A percentile compares a stretch with the other conserved stretches of the same genome.
Conservation (phyloP, 2,329 filamentous ascomycete species). For the Fusarium austroafricanum region DNA sequence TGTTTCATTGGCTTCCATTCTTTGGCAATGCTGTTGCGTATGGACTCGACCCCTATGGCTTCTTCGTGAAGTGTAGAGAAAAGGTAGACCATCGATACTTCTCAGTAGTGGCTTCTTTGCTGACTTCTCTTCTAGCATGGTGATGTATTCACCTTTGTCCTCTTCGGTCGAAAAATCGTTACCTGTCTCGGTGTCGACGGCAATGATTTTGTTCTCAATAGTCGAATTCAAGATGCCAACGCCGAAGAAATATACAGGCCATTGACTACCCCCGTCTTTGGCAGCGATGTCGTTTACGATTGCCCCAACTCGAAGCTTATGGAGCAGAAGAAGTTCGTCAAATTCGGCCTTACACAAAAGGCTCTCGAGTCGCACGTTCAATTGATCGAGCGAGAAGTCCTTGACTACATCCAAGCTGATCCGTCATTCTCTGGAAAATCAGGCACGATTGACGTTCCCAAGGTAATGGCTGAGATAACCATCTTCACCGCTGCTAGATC, state of each 20-base stretch:
- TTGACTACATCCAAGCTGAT: conserved; percentile 69
- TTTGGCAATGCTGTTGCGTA: conserved; percentile 78
- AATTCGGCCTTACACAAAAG: conserved; percentile 74
- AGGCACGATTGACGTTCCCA: conserved; percentile 72
- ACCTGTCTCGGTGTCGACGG: conserved; percentile 62
- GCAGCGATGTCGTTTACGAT: conserved; percentile 84
- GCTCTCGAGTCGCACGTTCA: conserved; percentile 75
- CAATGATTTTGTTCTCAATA: conserved; percentile 68
- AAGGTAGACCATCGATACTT: conserved; percentile 62
- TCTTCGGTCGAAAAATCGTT: conserved; percentile 63
- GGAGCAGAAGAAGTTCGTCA: conserved; percentile 90
- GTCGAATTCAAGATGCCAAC: conserved; percentile 63
- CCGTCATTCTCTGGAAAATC: conserved; percentile 68
- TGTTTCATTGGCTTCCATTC: conserved; percentile 72
- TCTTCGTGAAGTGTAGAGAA: conserved; percentile 72
- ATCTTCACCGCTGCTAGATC: conserved; percentile 84
- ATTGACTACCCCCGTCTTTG: conserved; percentile 71
- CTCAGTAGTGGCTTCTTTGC: not conserved
- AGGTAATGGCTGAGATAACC: conserved; percentile 79
- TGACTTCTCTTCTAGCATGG: conserved; percentile 55
- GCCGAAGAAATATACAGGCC: conserved; percentile 66
- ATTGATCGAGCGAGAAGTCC: conserved; percentile 76
- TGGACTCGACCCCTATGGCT: conserved; percentile 76
- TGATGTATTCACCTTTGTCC: conserved; percentile 65
- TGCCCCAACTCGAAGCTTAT: conserved; percentile 86